These are phyloP conservation scores for Lotus japonicus DNA, from an alignment of 306 rosid species.

Conservation along the genomic window DNA sequence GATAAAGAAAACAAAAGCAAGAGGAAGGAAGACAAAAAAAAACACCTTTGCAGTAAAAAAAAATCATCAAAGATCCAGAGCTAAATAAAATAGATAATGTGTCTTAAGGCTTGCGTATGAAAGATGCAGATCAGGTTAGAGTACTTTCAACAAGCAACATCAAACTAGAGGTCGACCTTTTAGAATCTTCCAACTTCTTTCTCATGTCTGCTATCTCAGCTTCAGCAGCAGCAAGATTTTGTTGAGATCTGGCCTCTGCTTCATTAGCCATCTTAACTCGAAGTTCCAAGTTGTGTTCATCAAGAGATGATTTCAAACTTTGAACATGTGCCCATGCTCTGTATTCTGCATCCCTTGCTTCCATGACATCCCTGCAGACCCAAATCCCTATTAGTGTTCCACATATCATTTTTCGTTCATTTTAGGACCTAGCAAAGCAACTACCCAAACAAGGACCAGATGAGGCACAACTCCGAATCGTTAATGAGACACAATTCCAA, in stretches of 20 bases:
- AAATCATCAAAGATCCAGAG: not conserved
- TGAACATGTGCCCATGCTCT: slow-evolving; percentile 84
- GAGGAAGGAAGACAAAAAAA: not conserved
- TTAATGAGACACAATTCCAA: not conserved
- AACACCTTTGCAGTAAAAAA: not conserved
- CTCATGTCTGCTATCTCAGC: slow-evolving; percentile 82
- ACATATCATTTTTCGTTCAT: not conserved
- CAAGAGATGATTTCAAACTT: slow-evolving; percentile 73
- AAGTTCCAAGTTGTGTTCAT: slow-evolving; percentile 74
- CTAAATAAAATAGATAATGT: not conserved
- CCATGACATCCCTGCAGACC: slow-evolving; percentile 66
- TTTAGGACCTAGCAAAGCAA: not conserved
- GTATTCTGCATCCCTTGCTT: slow-evolving; percentile 79
- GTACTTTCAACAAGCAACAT: not conserved
- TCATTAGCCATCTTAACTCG: slow-evolving; percentile 94
- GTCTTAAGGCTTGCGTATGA: not conserved
- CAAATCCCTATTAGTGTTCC: slow-evolving; percentile 11
- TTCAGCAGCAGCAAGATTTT: slow-evolving; percentile 93
- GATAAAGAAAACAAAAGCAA: slow-evolving; percentile 11
- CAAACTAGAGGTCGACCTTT: slow-evolving; percentile 43
- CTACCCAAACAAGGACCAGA: not conserved
- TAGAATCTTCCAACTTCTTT: slow-evolving; percentile 67
- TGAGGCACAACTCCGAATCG: not conserved
- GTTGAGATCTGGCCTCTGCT: slow-evolving; percentile 90
- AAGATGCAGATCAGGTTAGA: not conserved